Conservation (phyloP, 2,329 filamentous ascomycete species). For the Botryosphaeria dothidea region DNA sequence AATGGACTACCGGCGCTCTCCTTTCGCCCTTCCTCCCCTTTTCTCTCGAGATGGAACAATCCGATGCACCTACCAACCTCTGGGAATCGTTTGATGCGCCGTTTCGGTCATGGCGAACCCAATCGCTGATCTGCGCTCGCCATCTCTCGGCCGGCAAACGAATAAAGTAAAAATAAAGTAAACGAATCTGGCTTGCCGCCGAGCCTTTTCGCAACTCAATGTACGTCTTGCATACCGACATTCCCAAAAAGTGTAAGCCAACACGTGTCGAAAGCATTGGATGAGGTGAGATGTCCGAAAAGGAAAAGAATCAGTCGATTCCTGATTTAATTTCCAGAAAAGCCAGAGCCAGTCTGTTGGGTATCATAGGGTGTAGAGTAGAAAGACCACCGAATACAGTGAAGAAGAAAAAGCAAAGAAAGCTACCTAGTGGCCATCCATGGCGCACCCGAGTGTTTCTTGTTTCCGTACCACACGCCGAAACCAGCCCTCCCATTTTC, state of each 20-base stretch:
- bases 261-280: constrained; percentile 6
- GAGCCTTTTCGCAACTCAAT: too few relatives aligned
- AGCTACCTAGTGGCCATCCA: neutral
- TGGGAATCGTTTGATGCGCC: too few relatives aligned
- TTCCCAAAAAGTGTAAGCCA: neutral
- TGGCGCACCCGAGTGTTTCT: neutral
- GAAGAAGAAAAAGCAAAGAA: neutral
- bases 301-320: neutral
- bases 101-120: neutral
- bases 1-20: too few relatives aligned
- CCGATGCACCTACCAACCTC: too few relatives aligned
- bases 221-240: neutral
- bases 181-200: too few relatives aligned
- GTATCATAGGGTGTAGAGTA: constrained; percentile 7
- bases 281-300: constrained; percentile 3
- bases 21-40: too few relatives aligned
- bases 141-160: neutral
- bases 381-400: neutral
- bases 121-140: neutral
- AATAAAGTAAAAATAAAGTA: neutral
- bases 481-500: neutral
- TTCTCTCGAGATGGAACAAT: too few relatives aligned
- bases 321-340: neutral
- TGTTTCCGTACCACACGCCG: constrained; percentile 3
- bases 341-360: constrained; percentile 6